phyloP scores from a whole-genome alignment of 1,139 yeast genomes.

The Kazachstania sp. region DNA sequence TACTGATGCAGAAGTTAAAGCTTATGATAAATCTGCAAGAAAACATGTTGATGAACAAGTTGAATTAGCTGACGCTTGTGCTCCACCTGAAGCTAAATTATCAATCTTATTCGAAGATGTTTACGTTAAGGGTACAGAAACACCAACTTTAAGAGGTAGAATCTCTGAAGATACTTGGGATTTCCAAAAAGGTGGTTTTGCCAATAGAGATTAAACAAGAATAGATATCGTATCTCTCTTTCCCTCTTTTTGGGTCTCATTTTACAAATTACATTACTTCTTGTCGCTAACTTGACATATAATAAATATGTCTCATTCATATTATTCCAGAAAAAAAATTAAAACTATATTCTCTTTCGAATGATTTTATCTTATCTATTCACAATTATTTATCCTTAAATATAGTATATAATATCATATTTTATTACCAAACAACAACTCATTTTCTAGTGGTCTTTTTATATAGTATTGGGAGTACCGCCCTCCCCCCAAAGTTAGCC shows the following conservation, averaged over 20 bases:
- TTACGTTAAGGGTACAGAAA: conserved; percentile 89
- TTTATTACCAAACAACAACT: neutral
- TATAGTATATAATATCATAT: too few relatives aligned
- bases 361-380: neutral
- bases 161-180: conserved; percentile 90
- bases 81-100: conserved; percentile 94
- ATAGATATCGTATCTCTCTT: too few relatives aligned
- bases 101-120: conserved; percentile 93
- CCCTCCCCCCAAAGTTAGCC: too few relatives aligned
- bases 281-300: neutral
- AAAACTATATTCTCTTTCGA: neutral
- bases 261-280: neutral
- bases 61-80: conserved; percentile 85
- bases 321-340: neutral
- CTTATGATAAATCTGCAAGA: conserved; percentile 93
- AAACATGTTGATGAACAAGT: conserved; percentile 90
- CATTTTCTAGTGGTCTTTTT: too few relatives aligned
- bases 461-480: too few relatives aligned
- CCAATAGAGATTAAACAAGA: conserved; percentile 19
- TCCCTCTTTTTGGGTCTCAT: too few relatives aligned
- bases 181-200: conserved; percentile 65
- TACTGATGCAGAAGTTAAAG: conserved; percentile 87
- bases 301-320: neutral
- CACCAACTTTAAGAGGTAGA: conserved; percentile 92
- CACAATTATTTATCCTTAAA: neutral